Evolutionary conservation across 106 monocot genomes (phyloP).

Genomic region (Dendrobium catenatum): DNA sequence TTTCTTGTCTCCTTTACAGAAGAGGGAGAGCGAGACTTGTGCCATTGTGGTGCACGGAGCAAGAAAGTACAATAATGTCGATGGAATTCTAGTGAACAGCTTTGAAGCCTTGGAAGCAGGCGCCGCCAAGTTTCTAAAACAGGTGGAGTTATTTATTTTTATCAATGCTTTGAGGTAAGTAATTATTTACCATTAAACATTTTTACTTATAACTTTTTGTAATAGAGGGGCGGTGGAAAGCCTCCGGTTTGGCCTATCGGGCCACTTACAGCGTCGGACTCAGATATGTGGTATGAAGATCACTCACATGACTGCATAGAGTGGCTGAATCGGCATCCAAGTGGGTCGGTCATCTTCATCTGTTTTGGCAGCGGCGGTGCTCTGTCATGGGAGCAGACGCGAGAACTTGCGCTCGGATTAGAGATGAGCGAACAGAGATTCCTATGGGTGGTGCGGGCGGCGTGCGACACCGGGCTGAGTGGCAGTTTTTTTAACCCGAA

Average conservation of each 20-base stretch:
- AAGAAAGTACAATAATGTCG: not conserved
- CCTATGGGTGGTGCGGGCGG: not conserved
- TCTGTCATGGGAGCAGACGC: not conserved
- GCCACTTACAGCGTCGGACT: not conserved
- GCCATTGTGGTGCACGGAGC: not conserved
- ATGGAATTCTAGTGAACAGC: not conserved
- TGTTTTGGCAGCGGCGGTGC: not conserved
- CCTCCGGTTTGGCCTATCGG: not conserved
- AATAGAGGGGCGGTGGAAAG: not conserved
- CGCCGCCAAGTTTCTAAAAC: not conserved
- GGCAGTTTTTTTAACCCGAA: too few species aligned
- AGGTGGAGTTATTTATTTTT: not conserved
- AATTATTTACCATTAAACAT: not conserved
- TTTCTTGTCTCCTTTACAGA: not conserved
- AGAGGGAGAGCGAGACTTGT: not conserved
- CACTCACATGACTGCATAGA: not conserved
- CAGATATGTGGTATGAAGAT: too few species aligned
- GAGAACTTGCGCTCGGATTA: not conserved
- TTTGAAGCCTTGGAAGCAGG: not conserved
- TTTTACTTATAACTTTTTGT: too few species aligned
- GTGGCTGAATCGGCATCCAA: not conserved
- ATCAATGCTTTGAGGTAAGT: not conserved
- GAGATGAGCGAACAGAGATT: not conserved
- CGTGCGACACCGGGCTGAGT: too few species aligned
- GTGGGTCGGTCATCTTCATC: not conserved